A percentile compares a stretch with the other conserved stretches of the same genome.
Conservation (phyloP, 2,329 filamentous ascomycete genomes). For the Nemania serpens region DNA sequence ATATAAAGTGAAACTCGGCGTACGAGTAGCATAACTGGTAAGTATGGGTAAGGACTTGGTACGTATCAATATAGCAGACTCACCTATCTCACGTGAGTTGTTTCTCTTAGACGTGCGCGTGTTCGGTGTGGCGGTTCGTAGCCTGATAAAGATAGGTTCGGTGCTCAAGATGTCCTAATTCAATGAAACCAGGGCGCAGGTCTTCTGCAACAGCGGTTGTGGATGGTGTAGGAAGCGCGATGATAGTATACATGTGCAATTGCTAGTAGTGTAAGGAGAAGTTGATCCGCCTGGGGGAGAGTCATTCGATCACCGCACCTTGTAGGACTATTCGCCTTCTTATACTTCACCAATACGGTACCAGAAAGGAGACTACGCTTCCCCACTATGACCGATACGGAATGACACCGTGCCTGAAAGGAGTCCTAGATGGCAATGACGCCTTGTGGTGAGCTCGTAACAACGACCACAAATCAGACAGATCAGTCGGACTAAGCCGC, state of each 20-base stretch:
- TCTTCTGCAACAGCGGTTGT: slow-evolving; percentile 4
- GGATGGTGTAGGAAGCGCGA: not conserved
- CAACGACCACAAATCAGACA: not conserved
- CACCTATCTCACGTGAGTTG: not conserved
- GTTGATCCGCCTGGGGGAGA: not conserved
- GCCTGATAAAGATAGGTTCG: not conserved
- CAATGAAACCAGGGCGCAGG: slow-evolving; percentile 27
- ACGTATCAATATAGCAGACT: not conserved
- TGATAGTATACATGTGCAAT: not conserved
- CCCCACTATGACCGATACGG: not conserved
- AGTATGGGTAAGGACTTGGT: not conserved
- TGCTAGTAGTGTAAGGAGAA: not conserved
- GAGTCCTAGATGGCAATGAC: not conserved
- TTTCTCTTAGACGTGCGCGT: not conserved
- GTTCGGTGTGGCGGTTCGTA: slow-evolving; percentile 4
- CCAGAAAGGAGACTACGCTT: not conserved
- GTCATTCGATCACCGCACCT: not conserved
- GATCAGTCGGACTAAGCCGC: not conserved
- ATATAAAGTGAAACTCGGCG: not conserved
- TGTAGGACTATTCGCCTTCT: not conserved
- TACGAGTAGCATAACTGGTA: not conserved
- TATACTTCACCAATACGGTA: not conserved
- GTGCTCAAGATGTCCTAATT: not conserved
- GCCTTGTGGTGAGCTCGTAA: not conserved
- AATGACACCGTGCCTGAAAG: not conserved